Percentiles rank a stretch among this genome's conserved stretches.
phyloP scores from a whole-genome alignment of 2,329 filamentous ascomycete genomes.

The Verticillium isaacii region DNA sequence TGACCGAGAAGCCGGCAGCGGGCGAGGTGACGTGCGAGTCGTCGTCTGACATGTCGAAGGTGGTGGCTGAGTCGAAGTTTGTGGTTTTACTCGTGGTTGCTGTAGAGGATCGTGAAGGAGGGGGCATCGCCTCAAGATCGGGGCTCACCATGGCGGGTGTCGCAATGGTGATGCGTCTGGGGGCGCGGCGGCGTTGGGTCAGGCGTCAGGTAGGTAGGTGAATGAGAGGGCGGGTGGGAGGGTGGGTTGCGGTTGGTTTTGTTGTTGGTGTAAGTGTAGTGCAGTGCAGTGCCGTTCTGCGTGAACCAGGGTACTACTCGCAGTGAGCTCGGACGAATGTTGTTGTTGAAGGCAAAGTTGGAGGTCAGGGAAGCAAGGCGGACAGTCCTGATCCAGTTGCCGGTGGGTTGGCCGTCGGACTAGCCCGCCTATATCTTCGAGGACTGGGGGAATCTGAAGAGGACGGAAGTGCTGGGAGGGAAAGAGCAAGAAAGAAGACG shows the following conservation, averaged over 20 bases:
- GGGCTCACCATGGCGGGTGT: neutral
- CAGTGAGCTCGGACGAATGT: neutral
- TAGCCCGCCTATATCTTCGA: neutral
- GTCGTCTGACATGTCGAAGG: slow-evolving; percentile 38
- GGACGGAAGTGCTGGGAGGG: neutral
- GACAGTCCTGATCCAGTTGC: neutral
- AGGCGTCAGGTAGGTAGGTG: neutral
- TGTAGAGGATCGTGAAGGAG: slow-evolving; percentile 5
- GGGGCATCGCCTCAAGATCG: neutral
- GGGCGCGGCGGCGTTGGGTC: neutral
- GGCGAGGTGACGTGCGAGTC: slow-evolving; percentile 29
- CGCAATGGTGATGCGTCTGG: slow-evolving; percentile 5
- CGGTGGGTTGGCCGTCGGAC: neutral
- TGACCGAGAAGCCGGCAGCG: slow-evolving; percentile 24
- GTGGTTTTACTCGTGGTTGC: slow-evolving; percentile 2
- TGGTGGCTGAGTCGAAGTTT: slow-evolving; percentile 14
- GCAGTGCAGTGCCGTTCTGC: slow-evolving; percentile 6
- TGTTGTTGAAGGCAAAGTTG: neutral
- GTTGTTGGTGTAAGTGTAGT: slow-evolving; percentile 12
- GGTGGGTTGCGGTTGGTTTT: neutral
- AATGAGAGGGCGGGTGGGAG: neutral
- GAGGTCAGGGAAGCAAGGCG: neutral
- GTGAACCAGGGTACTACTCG: neutral
- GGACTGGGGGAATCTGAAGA: neutral
- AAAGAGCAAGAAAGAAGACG: neutral